A percentile compares a stretch with the other conserved stretches of the same genome.
Evolutionary conservation across 768 basidiomycete genomes (phyloP).

Genomic region (Termitomyces sp.): DNA sequence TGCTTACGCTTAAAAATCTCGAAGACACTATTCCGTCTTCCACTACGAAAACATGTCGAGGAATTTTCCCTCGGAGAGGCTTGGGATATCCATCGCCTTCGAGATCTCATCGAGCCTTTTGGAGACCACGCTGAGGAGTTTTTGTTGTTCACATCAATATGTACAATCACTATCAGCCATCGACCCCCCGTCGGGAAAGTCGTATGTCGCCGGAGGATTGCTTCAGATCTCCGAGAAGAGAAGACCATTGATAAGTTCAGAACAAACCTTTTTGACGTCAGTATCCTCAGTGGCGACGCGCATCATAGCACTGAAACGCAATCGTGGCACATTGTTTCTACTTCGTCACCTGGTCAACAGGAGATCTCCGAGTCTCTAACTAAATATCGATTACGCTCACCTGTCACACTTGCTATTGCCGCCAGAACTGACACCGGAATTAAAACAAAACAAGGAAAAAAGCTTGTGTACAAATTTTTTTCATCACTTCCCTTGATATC

Average conservation of each 20-base stretch:
- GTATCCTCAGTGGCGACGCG: not conserved
- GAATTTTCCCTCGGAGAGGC: slow-evolving; percentile 15
- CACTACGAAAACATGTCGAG: slow-evolving; percentile 27
- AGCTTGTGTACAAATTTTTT: slow-evolving; percentile 29
- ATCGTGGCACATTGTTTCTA: slow-evolving; percentile 10
- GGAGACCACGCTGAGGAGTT: slow-evolving; percentile 28
- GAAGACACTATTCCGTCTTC: slow-evolving; percentile 46
- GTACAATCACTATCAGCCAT: slow-evolving; percentile 21
- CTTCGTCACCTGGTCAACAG: not conserved
- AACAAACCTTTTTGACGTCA: not conserved
- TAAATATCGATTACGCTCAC: slow-evolving; percentile 25
- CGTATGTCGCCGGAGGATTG: not conserved
- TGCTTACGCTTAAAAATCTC: not conserved
- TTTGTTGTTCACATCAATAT: slow-evolving; percentile 38
- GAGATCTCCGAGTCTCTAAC: slow-evolving; percentile 1
- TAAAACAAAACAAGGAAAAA: slow-evolving; percentile 2
- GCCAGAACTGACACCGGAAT: slow-evolving; percentile 29
- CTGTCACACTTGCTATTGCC: slow-evolving; percentile 16
- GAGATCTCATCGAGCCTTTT: slow-evolving; percentile 29
- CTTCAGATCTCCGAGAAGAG: not conserved
- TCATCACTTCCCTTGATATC: slow-evolving; percentile 39
- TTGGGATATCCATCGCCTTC: slow-evolving; percentile 21
- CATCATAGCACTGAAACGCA: not conserved
- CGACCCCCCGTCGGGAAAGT: slow-evolving; percentile 15
- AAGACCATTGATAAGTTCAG: not conserved